Evolutionary conservation across 176 grass and related monocot genomes (phyloP).

Genomic region (Cenchrus purpureus): DNA sequence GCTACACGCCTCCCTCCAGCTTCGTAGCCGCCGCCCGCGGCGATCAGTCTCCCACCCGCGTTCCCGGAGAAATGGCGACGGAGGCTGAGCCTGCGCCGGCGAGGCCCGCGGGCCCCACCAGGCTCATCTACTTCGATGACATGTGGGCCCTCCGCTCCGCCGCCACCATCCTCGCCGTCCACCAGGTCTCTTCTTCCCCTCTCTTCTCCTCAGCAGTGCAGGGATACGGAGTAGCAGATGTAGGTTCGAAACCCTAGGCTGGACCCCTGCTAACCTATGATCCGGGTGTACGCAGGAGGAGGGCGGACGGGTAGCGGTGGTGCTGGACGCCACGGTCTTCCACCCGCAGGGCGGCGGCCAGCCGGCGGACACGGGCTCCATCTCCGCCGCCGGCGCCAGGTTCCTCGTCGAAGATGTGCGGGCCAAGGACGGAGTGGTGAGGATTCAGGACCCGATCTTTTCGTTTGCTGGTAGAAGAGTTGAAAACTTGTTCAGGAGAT

Average conservation of each 20-base stretch:
- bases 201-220: neutral
- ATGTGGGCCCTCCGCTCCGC: slow-evolving; percentile 61
- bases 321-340: slow-evolving; percentile 79
- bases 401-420: slow-evolving; percentile 84
- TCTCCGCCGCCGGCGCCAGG: slow-evolving; percentile 46
- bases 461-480: neutral
- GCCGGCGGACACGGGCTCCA: slow-evolving; percentile 69
- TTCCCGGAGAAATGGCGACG: slow-evolving; percentile 36
- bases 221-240: neutral
- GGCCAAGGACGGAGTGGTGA: slow-evolving; percentile 79
- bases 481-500: neutral
- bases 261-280: neutral
- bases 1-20: neutral
- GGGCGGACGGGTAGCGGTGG: slow-evolving; percentile 56
- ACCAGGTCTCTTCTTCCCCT: slow-evolving; percentile 41
- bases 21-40: neutral
- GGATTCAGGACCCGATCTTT: neutral
- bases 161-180: slow-evolving; percentile 56
- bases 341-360: slow-evolving; percentile 95
- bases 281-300: slow-evolving; percentile 49
- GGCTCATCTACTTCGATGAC: slow-evolving; percentile 81
- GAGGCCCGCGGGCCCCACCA: slow-evolving; percentile 42
- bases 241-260: neutral
- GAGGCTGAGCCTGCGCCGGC: slow-evolving; percentile 17
- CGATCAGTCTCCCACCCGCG: neutral